Evolutionary conservation across 2,329 filamentous ascomycete genomes (phyloP).

Genomic region (Trichothecium sympodiale): DNA sequence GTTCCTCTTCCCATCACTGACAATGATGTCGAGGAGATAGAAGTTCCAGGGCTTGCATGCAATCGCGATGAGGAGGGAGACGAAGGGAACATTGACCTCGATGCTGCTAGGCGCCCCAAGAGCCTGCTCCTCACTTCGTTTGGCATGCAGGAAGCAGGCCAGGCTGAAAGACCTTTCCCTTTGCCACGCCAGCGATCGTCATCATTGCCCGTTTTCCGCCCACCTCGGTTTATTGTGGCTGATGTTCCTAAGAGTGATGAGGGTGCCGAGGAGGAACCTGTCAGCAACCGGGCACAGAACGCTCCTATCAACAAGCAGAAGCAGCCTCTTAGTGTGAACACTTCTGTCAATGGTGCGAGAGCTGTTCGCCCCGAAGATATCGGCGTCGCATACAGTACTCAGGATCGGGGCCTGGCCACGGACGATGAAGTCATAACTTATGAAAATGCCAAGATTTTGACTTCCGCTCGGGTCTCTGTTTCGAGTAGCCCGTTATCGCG

Average conservation of each 20-base stretch:
- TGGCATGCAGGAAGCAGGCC: background rate
- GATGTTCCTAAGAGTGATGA: background rate
- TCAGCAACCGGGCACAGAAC: background rate
- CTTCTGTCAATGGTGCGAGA: too few relatives aligned
- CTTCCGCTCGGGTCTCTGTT: slow-evolving; percentile 44
- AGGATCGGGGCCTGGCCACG: slow-evolving; percentile 19
- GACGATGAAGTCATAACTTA: slow-evolving; percentile 30
- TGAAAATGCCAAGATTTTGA: slow-evolving; percentile 48
- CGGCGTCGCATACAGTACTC: slow-evolving; percentile 6
- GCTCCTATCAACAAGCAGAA: background rate
- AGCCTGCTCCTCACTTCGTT: slow-evolving; percentile 22
- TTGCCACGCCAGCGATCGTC: background rate
- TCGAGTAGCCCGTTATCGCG: slow-evolving; percentile 35
- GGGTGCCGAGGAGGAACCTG: background rate
- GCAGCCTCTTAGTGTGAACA: too few relatives aligned
- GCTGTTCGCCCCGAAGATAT: too few relatives aligned
- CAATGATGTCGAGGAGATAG: slow-evolving; percentile 68
- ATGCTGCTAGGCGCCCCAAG: slow-evolving; percentile 28
- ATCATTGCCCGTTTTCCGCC: slow-evolving; percentile 1
- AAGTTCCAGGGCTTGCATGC: slow-evolving; percentile 57
- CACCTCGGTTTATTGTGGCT: background rate
- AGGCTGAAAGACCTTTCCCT: background rate
- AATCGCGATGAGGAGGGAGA: slow-evolving; percentile 51
- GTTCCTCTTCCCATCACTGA: slow-evolving; percentile 59
- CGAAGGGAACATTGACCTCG: slow-evolving; percentile 21